These are phyloP conservation scores for Aspergillus phoenicis DNA, from an alignment of 2,329 filamentous ascomycete species.

Conservation along the genomic window DNA sequence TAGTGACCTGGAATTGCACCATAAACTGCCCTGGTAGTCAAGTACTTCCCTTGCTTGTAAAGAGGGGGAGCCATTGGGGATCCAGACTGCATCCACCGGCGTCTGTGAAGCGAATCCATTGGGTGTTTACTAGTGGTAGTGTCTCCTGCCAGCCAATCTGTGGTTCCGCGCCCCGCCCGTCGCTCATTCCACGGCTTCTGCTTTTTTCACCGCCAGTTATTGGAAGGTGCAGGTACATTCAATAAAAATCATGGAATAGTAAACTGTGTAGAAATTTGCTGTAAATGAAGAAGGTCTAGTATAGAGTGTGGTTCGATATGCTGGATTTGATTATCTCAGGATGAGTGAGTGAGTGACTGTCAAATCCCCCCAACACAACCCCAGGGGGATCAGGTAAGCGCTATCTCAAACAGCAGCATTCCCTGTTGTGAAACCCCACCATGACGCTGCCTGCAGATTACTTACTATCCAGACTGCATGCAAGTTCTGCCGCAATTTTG, in stretches of 20 bases:
- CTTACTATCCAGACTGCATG: not conserved
- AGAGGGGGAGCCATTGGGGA: not conserved
- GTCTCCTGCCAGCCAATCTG: not conserved
- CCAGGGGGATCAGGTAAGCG: too few species aligned
- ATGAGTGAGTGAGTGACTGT: not conserved
- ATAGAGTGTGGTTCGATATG: not conserved
- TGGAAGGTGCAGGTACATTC: not conserved
- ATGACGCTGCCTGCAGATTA: not conserved
- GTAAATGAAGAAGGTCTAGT: not conserved
- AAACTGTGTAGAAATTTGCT: not conserved
- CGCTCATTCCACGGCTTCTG: not conserved
- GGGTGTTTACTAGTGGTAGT: not conserved
- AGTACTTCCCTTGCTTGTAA: not conserved
- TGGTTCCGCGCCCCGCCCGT: not conserved
- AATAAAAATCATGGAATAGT: not conserved
- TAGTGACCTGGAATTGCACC: too few species aligned
- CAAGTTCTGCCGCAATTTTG: not conserved
- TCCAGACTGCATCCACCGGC: not conserved
- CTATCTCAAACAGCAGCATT: too few species aligned
- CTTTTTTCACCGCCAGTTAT: conserved; percentile 1
- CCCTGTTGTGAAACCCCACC: not conserved
- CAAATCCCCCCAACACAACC: too few species aligned
- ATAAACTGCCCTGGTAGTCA: too few species aligned
- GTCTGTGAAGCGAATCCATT: too few species aligned
- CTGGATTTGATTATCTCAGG: too few species aligned